These are phyloP conservation scores for Coniophora puteana DNA, from an alignment of 1,284 basidiomycete species.

Conservation along the genomic window DNA sequence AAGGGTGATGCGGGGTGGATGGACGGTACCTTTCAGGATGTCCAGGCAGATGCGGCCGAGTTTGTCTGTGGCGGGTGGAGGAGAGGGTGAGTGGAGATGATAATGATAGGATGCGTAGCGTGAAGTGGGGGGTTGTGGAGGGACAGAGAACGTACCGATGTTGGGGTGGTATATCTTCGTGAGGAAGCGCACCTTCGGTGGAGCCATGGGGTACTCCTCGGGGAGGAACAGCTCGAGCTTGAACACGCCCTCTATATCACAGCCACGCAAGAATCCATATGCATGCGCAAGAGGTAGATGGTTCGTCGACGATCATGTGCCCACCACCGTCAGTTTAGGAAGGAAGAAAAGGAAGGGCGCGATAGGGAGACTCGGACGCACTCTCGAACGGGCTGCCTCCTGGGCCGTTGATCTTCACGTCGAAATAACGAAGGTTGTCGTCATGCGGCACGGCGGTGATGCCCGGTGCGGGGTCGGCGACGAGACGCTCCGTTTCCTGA, in stretches of 20 bases:
- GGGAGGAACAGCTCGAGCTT: constrained; percentile 96
- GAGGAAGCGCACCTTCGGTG: constrained; percentile 97
- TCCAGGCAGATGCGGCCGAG: constrained; percentile 97
- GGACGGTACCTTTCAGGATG: constrained; percentile 82
- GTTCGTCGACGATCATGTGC: no score
- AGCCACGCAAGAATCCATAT: background rate
- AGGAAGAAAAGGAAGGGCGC: constrained; percentile 7
- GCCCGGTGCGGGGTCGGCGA: constrained; percentile 94
- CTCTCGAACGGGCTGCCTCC: constrained; percentile 93
- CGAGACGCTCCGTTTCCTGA: constrained; percentile 98
- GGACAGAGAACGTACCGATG: constrained; percentile 67
- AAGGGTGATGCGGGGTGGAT: constrained; percentile 6
- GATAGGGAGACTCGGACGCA: no score
- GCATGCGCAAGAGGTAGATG: background rate
- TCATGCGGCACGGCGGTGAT: constrained; percentile 94
- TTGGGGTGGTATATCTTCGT: constrained; percentile 99
- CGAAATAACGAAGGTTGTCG: constrained; percentile 98
- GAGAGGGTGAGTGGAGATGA: background rate
- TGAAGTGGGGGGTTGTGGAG: constrained; percentile 5
- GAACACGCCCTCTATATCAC: constrained; percentile 80
- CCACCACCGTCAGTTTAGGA: background rate
- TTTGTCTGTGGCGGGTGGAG: constrained; percentile 68
- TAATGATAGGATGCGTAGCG: constrained; percentile 1
- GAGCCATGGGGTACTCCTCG: constrained; percentile 99
- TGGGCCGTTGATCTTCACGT: constrained; percentile 95